Evolutionary conservation across 2,329 filamentous ascomycete genomes (phyloP), one percentile per base, ranked within the genome.

Genomic region (Colletotrichum sp.): DNA sequence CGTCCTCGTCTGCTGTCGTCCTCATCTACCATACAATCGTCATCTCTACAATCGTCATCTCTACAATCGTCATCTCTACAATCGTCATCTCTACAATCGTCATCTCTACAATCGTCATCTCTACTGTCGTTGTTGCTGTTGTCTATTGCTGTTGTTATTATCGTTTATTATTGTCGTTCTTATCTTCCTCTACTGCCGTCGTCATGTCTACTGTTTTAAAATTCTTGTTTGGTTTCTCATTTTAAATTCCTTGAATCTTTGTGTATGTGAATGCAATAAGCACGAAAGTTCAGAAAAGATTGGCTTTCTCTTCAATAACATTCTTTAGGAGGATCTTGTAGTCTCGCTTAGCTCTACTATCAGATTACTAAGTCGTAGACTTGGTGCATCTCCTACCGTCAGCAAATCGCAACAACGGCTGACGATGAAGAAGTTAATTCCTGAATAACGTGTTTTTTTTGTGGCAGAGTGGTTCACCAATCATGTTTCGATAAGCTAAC

Each of bases 251-350:
- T 39, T 39, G 4, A 16, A 39, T 39, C 7, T 39, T 39, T 16
- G 14, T 16, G 14, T 18, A 39, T 39, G 4, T 8, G 36, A 39
- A 39, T 18, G 4, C 0, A 4, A 39, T 18, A 39, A 9, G 36
- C 36, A 4, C 7, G 16, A 3, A 39, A 39, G 7, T 18, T 39
- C 36, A 39, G 36, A 18, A 39, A 48, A 48, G 39, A 1, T n/a
- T 4, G 9, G 3, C 9, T n/a, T n/a, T 7, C 39, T 43, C 9
- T n/a, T 10, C 3, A n/a, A n/a, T 4, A 3, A 43, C 9, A 0
- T 48, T 48, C 39, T 48, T 48, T 6, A 2, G 39, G 39, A n/a
- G 39, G 18, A n/a, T n/a, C 5, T 48, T 4, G 1, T 6, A 48
- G 5, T 12, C 18, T 7, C 18, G 5, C 39, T 7, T 48, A n/a